These are phyloP conservation scores for Hemileccinum impolitum DNA, from an alignment of 768 basidiomycete genomes.

Conservation along the genomic window DNA sequence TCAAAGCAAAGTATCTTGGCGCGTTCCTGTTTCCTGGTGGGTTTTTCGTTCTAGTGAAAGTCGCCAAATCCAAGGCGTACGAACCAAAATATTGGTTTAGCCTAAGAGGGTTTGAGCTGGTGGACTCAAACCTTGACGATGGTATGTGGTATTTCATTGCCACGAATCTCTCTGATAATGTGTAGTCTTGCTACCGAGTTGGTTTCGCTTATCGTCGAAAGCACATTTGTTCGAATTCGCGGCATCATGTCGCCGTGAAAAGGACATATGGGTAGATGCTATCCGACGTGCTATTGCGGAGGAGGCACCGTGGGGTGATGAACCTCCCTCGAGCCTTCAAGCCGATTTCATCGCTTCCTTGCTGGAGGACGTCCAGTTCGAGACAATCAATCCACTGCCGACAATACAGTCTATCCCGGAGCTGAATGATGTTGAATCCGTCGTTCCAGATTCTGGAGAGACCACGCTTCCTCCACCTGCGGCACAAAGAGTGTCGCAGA, in stretches of 20 bases:
- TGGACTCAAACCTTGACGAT: conserved; percentile 66
- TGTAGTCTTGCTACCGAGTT: conserved; percentile 74
- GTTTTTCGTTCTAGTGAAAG: conserved; percentile 85
- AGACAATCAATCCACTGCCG: conserved; percentile 41
- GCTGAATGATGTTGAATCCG: conserved; percentile 24
- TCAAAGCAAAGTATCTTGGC: conserved; percentile 83
- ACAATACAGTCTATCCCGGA: conserved; percentile 61
- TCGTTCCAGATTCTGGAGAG: conserved; percentile 7
- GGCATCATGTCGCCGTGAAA: conserved; percentile 80
- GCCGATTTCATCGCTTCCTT: conserved; percentile 38
- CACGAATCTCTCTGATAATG: conserved; percentile 4
- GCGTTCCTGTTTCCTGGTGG: conserved; percentile 86
- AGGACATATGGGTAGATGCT: conserved; percentile 78
- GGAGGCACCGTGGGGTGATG: conserved; percentile 47
- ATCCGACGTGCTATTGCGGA: conserved; percentile 53
- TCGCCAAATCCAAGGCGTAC: conserved; percentile 74
- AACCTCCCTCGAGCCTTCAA: conserved; percentile 62
- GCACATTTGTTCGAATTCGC: conserved; percentile 84
- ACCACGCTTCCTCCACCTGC: background rate
- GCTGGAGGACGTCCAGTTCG: conserved; percentile 38
- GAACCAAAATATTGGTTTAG: conserved; percentile 89
- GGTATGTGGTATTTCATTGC: conserved; percentile 50
- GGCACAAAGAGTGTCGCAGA: conserved; percentile 7
- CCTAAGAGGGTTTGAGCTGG: conserved; percentile 66
- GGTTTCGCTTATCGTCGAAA: conserved; percentile 67